These are phyloP conservation scores for Tolypocladium nubicola DNA, from an alignment of 2,329 filamentous ascomycete genomes.

Conservation along the genomic window DNA sequence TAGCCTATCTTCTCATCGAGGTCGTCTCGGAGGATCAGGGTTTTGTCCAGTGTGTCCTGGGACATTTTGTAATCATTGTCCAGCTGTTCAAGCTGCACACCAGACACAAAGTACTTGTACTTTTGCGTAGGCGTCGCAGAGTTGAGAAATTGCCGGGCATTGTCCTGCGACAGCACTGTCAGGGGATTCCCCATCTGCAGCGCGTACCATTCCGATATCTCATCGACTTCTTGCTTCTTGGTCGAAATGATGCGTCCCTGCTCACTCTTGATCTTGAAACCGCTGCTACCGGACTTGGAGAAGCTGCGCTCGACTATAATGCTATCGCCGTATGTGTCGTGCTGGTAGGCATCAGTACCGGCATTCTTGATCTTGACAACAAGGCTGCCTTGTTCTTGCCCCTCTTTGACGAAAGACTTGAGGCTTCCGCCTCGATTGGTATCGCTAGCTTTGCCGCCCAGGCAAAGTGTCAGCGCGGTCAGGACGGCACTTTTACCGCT, in stretches of 20 bases:
- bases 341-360: constrained; percentile 74
- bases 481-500: constrained; percentile 95
- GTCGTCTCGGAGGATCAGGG: constrained; percentile 24
- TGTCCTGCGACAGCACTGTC: constrained; percentile 91
- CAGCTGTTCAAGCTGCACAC: constrained; percentile 84
- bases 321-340: constrained; percentile 68
- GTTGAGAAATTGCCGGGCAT: constrained; percentile 86
- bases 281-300: constrained; percentile 59
- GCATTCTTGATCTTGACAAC: constrained; percentile 85
- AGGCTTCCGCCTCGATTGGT: constrained; percentile 88
- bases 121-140: constrained; percentile 73
- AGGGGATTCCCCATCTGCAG: constrained; percentile 95
- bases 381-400: constrained; percentile 64
- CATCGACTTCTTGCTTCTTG: constrained; percentile 79
- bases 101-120: constrained; percentile 93
- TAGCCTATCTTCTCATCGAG: constrained; percentile 19
- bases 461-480: constrained; percentile 82
- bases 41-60: constrained; percentile 66
- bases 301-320: constrained; percentile 93
- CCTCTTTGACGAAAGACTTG: constrained; percentile 86
- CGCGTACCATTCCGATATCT: constrained; percentile 86
- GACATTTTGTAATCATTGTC: constrained; percentile 86
- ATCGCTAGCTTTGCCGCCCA: constrained; percentile 87
- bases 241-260: constrained; percentile 63
- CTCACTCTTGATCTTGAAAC: constrained; percentile 78